Base-by-base conservation (phyloP, 208 protist species). In the Trypanosoma caninum region DNA sequence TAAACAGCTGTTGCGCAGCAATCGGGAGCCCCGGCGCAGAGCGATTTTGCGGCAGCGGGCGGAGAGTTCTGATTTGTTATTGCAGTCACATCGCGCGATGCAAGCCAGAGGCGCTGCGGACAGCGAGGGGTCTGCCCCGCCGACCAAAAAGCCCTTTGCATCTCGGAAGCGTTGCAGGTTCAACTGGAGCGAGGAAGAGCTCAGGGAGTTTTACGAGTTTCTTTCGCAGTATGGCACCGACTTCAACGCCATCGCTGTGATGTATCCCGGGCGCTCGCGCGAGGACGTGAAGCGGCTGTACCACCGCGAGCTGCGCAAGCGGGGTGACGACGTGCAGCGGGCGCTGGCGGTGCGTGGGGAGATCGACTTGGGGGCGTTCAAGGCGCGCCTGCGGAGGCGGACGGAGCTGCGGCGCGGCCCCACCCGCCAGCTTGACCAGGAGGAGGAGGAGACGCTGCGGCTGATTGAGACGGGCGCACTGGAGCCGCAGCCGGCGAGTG, bases 201-300 rank as follows among this genome's bases (percentile, higher is more conserved):
- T 90, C 8, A 57, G 62, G 13, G 68, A 68, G 40, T 94, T 97
- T 61, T 97, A 91, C 62, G 62, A 76, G 48, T 78, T 74, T 9
- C 84, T 97, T 41, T 87, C 80, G 22, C 84, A 95, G 68, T 94
- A 82, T 72, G 91, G 91, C 45, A 92, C 87, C 0, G 87, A 97
- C 73, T 97, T 97, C 55, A 79, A 74, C 34, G 80, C 84, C 38
- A 93, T 97, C 41, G 74, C 85, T 9, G 67, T 92, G 6, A 65
- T 95, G 41, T 91, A 89, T 65, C 72, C 78, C 0, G 67, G 69
- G 1, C 74, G 78, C 33, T 73, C 62, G 6, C 78, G 89, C 22
- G 72, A 65, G 40, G 83, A 97, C 28, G 76, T 97, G 31, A 90
- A 93, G 66, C 76, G 76, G 16, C 82, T 94, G 11, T 97, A 91